These are phyloP conservation scores for Fusarium austroafricanum DNA, from an alignment of 2,329 filamentous ascomycete genomes.

Conservation along the genomic window DNA sequence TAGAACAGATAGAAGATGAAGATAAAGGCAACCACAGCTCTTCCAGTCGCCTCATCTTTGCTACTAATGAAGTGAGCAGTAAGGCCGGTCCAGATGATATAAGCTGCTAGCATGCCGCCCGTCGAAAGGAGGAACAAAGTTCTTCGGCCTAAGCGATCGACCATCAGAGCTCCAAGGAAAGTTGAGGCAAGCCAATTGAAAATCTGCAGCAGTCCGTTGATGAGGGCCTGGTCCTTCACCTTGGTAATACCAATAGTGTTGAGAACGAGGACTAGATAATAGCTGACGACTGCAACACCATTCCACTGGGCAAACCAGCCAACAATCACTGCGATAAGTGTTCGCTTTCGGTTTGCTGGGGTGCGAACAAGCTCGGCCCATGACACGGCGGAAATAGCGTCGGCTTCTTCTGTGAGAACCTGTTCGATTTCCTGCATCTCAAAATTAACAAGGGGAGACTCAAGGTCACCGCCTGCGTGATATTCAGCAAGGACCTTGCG, in stretches of 20 bases:
- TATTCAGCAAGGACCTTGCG: constrained; percentile 53
- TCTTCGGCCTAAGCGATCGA: constrained; percentile 55
- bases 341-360: constrained; percentile 46
- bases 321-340: constrained; percentile 34
- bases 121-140: constrained; percentile 54
- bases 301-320: constrained; percentile 37
- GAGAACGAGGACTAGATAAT: constrained; percentile 54
- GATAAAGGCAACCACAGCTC: constrained; percentile 51
- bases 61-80: constrained; percentile 29
- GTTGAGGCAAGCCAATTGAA: constrained; percentile 54
- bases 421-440: constrained; percentile 57
- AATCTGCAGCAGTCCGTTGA: constrained; percentile 49
- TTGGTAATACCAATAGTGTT: constrained; percentile 53
- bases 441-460: constrained; percentile 54
- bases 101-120: constrained; percentile 50
- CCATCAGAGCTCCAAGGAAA: constrained; percentile 52
- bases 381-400: constrained; percentile 50
- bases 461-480: constrained; percentile 55
- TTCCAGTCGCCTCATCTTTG: constrained; percentile 35
- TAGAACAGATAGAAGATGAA: constrained; percentile 56
- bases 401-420: constrained; percentile 49
- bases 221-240: constrained; percentile 50
- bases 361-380: constrained; percentile 54
- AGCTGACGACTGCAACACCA: constrained; percentile 36
- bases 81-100: constrained; percentile 51